phyloP scores from a whole-genome alignment of 139 green algal species.

The Coelastrella sp. region DNA sequence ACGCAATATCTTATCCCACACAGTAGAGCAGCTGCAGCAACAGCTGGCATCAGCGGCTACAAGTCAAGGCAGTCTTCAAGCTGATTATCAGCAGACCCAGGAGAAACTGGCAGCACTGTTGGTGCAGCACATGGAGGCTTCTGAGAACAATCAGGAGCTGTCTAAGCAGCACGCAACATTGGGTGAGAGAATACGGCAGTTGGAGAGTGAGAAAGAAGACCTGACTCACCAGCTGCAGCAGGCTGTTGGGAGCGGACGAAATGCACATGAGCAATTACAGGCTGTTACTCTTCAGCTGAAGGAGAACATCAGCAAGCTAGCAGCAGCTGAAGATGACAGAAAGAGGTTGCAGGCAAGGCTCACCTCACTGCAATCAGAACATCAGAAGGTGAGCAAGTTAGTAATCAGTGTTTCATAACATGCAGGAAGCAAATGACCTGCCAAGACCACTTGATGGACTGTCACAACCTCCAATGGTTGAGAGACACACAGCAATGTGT shows the following conservation, averaged over 20 bases:
- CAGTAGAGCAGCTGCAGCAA: slow-evolving; percentile 19
- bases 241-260: neutral
- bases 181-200: slow-evolving; percentile 19
- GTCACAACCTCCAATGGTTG: neutral
- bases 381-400: slow-evolving; percentile 11
- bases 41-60: slow-evolving; percentile 2
- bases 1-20: neutral
- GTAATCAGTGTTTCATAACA: too few relatives aligned
- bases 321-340: neutral
- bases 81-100: neutral
- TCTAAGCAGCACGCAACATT: neutral
- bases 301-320: slow-evolving; percentile 12
- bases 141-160: neutral
- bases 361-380: slow-evolving; percentile 19
- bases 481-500: too few relatives aligned
- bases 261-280: slow-evolving; percentile 41
- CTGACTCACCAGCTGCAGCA: neutral
- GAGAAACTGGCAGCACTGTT: slow-evolving; percentile 11
- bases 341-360: slow-evolving; percentile 35
- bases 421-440: too few relatives aligned
- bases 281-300: slow-evolving; percentile 21
- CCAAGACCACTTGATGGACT: neutral
- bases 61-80: slow-evolving; percentile 9
- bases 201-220: slow-evolving; percentile 30
- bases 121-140: neutral